Evolutionary conservation across 768 basidiomycete genomes (phyloP).

Genomic region (Boletellus emodensis): DNA sequence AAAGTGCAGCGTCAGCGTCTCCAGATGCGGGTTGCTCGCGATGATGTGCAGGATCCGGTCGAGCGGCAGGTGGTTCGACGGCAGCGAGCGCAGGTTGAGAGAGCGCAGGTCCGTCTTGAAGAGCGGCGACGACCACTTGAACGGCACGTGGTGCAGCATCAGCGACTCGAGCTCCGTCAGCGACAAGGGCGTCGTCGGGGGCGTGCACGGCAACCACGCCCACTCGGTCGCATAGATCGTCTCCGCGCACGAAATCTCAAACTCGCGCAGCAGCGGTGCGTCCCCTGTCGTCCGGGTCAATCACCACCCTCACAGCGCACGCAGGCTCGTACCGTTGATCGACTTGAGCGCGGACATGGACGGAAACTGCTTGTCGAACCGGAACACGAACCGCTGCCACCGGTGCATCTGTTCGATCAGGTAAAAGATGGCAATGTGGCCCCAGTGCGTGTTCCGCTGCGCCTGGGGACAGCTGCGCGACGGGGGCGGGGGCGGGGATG

Average conservation of each 20-base stretch:
- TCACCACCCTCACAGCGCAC: not conserved
- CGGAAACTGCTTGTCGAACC: constrained; percentile 72
- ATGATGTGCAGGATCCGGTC: constrained; percentile 70
- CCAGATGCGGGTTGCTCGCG: constrained; percentile 52
- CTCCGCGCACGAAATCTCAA: constrained; percentile 73
- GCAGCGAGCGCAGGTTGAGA: constrained; percentile 63
- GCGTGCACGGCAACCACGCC: constrained; percentile 67
- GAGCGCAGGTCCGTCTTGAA: constrained; percentile 54
- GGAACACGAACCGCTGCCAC: constrained; percentile 78
- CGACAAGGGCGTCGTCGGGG: constrained; percentile 28
- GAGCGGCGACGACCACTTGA: constrained; percentile 75
- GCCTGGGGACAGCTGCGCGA: constrained; percentile 28
- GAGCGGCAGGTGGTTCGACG: constrained; percentile 56
- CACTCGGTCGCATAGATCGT: constrained; percentile 58
- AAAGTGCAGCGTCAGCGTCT: constrained; percentile 58
- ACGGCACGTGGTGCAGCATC: constrained; percentile 68
- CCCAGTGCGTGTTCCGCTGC: constrained; percentile 65
- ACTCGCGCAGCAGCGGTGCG: constrained; percentile 70
- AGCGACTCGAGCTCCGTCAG: constrained; percentile 52
- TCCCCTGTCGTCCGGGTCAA: constrained; percentile 43
- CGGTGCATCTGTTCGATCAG: constrained; percentile 76
- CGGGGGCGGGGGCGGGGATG: constrained; percentile 28
- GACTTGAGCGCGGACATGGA: constrained; percentile 72
- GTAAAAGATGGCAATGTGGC: constrained; percentile 76
- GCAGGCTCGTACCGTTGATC: constrained; percentile 52